These are phyloP conservation scores for Zygoascus tannicola DNA, from an alignment of 805 yeast species.

Conservation along the genomic window DNA sequence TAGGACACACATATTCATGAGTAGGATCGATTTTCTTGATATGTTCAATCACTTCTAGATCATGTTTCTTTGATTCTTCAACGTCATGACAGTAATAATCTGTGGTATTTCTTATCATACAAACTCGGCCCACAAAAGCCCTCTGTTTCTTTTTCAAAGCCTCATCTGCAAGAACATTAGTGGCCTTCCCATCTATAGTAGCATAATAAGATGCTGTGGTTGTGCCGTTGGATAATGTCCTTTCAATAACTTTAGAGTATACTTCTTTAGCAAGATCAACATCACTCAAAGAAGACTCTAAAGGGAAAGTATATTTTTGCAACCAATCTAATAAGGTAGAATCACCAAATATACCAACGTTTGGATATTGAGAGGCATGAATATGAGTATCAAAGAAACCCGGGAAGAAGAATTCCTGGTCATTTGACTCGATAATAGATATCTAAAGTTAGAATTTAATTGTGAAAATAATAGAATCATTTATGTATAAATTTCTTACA, in stretches of 20 bases:
- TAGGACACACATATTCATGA: conserved; percentile 51
- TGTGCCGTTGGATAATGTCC: conserved; percentile 73
- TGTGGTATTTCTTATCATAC: conserved; percentile 83
- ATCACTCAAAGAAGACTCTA: conserved; percentile 61
- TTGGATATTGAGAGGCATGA: conserved; percentile 80
- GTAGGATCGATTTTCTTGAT: conserved; percentile 45
- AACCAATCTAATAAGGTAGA: conserved; percentile 87
- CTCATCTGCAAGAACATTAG: conserved; percentile 66
- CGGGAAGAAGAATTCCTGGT: conserved; percentile 55
- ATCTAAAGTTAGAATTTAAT: not conserved
- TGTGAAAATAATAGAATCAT: too few species aligned
- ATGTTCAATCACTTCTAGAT: conserved; percentile 48
- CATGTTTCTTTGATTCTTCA: conserved; percentile 43
- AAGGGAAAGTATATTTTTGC: conserved; percentile 75
- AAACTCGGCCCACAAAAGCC: conserved; percentile 85
- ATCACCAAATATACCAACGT: conserved; percentile 74
- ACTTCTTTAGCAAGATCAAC: conserved; percentile 46
- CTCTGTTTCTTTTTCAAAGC: conserved; percentile 66
- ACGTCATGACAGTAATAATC: conserved; percentile 53
- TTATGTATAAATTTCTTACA: too few species aligned
- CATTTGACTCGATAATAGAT: not conserved
- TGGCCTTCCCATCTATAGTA: conserved; percentile 69
- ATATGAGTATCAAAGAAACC: conserved; percentile 79
- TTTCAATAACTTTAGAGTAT: conserved; percentile 56
- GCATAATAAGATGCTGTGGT: conserved; percentile 90